Conservation (phyloP, 1,139 yeast species). For the Kurtzmaniella quercitrusa region DNA sequence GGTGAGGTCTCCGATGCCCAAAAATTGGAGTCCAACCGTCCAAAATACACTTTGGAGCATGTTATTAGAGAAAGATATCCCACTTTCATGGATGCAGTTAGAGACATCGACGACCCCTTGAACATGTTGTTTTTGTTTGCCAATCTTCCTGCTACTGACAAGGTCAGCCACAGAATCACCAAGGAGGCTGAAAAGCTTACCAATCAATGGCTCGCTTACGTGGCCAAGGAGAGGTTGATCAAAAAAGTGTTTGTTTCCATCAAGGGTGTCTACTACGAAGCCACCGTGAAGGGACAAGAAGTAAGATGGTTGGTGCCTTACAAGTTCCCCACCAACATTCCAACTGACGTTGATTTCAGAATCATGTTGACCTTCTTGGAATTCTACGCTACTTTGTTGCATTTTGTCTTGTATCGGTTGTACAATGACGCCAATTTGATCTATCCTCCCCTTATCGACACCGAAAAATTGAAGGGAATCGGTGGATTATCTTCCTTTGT, state of each 20-base stretch:
- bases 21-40: constrained; percentile 74
- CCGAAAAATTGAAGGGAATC: constrained; percentile 67
- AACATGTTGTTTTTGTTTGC: constrained; percentile 93
- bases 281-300: constrained; percentile 84
- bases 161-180: constrained; percentile 72
- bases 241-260: constrained; percentile 93
- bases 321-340: constrained; percentile 94
- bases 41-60: constrained; percentile 82
- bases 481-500: constrained; percentile 89
- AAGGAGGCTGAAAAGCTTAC: constrained; percentile 82
- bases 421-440: constrained; percentile 81
- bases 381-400: constrained; percentile 87
- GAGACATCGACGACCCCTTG: constrained; percentile 93
- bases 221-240: constrained; percentile 77
- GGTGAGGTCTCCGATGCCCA: constrained; percentile 91
- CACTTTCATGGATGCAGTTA: constrained; percentile 82
- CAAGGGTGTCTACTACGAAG: constrained; percentile 96
- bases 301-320: constrained; percentile 95
- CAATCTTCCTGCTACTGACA: constrained; percentile 90
- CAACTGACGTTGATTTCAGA: constrained; percentile 90
- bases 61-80: constrained; percentile 95
- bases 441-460: constrained; percentile 87
- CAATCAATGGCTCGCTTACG: constrained; percentile 93
- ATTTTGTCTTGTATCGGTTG: constrained; percentile 79
- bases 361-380: constrained; percentile 96